These are phyloP conservation scores for Asterophora lycoperdoides DNA, from an alignment of 768 basidiomycete genomes.

Conservation along the genomic window DNA sequence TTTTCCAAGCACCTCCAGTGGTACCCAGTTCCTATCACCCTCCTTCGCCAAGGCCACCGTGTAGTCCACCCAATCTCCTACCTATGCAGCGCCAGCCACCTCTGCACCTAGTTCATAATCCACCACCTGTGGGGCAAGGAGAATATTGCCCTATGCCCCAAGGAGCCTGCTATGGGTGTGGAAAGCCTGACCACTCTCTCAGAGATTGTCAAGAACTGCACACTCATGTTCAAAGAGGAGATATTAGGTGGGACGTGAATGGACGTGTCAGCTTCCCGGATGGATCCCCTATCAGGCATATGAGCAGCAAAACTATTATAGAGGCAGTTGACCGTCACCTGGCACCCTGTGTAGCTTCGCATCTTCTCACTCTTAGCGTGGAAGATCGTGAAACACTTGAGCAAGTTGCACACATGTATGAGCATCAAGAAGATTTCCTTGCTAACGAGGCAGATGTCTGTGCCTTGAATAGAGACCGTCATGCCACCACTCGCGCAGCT, in stretches of 20 bases:
- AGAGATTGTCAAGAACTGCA: constrained; percentile 2
- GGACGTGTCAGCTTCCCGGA: neutral
- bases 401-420: neutral
- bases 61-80: no score
- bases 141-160: neutral
- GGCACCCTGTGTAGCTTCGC: neutral
- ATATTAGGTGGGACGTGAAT: neutral
- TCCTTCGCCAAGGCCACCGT: no score
- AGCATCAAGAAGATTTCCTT: neutral
- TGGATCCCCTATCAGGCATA: neutral
- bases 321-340: neutral
- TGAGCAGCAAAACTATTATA: neutral
- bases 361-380: neutral
- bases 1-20: no score
- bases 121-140: neutral
- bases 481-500: neutral
- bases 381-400: neutral
- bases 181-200: constrained; percentile 1
- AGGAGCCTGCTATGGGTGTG: constrained; percentile 7
- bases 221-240: neutral
- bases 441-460: neutral
- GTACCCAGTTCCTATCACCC: no score
- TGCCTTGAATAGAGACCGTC: neutral
- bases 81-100: neutral
- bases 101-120: neutral